Evolutionary conservation across 305 asterid genomes (phyloP), one percentile per base, ranked within the genome.

Genomic region (Stenogyne calaminthoides): DNA sequence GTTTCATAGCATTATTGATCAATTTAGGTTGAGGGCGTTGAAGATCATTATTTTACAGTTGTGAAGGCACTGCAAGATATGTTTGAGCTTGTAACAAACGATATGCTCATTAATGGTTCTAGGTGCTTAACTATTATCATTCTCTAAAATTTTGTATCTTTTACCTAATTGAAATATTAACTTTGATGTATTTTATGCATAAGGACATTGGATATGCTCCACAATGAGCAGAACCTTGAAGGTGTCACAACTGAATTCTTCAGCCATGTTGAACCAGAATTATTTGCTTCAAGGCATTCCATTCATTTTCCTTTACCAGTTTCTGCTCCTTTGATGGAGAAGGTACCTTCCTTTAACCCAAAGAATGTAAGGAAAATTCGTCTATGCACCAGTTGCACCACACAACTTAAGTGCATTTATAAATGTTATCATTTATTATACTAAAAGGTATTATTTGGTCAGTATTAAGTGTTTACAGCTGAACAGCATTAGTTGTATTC

Each of bases 231-330:
- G 77, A 83, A 85, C 78, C 77, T 63, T 76, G 88, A 75, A 25
- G 84, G 66, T 61, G 86, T 75, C 36, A 54, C 62, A 14, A 47
- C 76, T 40, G 91, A 82, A 66, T 66, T 87, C 73, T 90, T 92
- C 80, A 72, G 82, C 72, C 64, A 76, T 55, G 47, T 75, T 14
- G 87, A 84, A 58, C 96, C 91, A 6, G 94, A 85, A 70, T 72
- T 95, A 82, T 95, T 95, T 88, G 97, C 91, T 42, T 88, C 95
- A 25, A 76, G 69, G 74, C 84, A 85, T 83, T 85, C 98, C 72
- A 84, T 95, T 74, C 97, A 95, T 83, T 95, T 95, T 80, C 98
- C 97, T 25, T 77, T 95, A 74, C 96, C 98, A 68, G 96, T 87
- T 80, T 77, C 87, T 61, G 91, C 80, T 69, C 82, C 88, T 73